Evolutionary conservation across 345 rosid species (phyloP).

Genomic region (Hibiscus syriacus): DNA sequence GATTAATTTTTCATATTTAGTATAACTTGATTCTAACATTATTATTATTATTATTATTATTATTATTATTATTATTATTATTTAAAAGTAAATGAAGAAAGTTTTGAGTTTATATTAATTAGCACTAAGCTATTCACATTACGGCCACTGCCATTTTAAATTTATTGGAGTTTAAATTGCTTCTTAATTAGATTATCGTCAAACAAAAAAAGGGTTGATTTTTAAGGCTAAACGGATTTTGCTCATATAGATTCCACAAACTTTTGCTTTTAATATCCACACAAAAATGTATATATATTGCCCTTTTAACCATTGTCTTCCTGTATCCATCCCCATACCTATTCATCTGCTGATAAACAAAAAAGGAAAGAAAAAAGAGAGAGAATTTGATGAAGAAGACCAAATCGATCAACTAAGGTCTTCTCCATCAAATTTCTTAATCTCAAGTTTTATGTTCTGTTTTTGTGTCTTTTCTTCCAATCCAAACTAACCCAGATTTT

Average conservation of each 20-base stretch:
- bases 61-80: no score
- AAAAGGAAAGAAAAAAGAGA: neutral
- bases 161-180: no score
- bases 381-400: neutral
- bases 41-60: no score
- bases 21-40: no score
- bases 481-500: neutral
- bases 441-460: neutral
- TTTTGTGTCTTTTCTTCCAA: neutral
- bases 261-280: neutral
- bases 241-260: neutral
- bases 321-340: neutral
- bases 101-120: no score
- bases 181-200: neutral
- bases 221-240: constrained; percentile 2
- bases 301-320: neutral
- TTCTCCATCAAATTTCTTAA: neutral
- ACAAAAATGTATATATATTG: neutral
- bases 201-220: neutral
- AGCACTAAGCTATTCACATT: no score
- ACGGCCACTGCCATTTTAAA: no score
- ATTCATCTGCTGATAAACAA: neutral
- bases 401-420: neutral
- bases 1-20: no score
- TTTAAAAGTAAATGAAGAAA: no score